Evolutionary conservation across 495 filamentous ascomycete genomes (phyloP).

Genomic region (Lentithecium fluviatile): DNA sequence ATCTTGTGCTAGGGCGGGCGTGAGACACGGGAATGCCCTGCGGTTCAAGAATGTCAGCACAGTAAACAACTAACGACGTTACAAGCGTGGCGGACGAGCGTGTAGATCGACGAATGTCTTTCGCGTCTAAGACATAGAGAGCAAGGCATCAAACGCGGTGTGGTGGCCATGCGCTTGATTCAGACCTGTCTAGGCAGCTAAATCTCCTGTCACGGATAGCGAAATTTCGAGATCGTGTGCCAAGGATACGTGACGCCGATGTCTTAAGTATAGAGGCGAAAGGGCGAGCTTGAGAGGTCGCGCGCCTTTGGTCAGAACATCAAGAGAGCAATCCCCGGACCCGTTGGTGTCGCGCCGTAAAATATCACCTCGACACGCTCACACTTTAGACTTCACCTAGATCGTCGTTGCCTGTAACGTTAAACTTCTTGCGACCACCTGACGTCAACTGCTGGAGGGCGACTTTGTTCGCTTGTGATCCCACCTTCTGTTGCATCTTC

Average conservation of each 20-base stretch:
- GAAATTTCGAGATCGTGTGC: constrained; percentile 26
- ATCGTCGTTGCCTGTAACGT: constrained; percentile 58
- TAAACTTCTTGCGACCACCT: constrained; percentile 81
- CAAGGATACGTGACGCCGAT: constrained; percentile 22
- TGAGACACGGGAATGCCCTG: constrained; percentile 30
- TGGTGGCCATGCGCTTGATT: constrained; percentile 31
- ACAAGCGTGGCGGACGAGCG: constrained; percentile 20
- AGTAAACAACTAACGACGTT: constrained; percentile 31
- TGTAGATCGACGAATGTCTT: constrained; percentile 30
- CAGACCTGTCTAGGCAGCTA: constrained; percentile 24
- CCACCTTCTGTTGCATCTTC: constrained; percentile 93
- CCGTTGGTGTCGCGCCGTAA: constrained; percentile 29
- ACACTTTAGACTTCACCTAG: constrained; percentile 58
- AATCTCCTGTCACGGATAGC: constrained; percentile 17
- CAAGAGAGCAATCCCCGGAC: constrained; percentile 24
- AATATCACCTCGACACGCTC: constrained; percentile 24
- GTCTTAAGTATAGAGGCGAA: constrained; percentile 25
- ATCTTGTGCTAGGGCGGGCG: constrained; percentile 26
- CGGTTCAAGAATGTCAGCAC: constrained; percentile 32
- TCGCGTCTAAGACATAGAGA: constrained; percentile 27
- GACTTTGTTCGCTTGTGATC: constrained; percentile 81
- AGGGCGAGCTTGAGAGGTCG: constrained; percentile 9
- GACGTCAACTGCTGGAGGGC: constrained; percentile 83
- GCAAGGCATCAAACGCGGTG: constrained; percentile 34
- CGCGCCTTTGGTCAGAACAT: constrained; percentile 29